Evolutionary conservation across 306 rosid species (phyloP).

Genomic region (Lathyrus tuberosus): DNA sequence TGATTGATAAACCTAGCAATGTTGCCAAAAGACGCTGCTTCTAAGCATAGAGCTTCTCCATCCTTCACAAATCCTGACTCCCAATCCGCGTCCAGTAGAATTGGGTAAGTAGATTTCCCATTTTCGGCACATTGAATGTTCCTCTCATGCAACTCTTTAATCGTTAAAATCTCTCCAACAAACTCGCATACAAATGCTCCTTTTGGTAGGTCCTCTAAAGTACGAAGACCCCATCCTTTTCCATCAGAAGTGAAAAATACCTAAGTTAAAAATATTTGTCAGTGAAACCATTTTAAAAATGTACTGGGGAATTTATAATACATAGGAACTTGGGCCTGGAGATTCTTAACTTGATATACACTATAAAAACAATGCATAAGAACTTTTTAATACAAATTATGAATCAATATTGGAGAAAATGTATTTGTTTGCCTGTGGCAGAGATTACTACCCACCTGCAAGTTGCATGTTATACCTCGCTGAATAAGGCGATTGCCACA

Average conservation of each 20-base stretch:
- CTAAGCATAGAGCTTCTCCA: slow-evolving; percentile 81
- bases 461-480: slow-evolving; percentile 73
- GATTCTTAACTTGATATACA: background rate
- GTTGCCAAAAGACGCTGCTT: slow-evolving; percentile 80
- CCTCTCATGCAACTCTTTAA: slow-evolving; percentile 65
- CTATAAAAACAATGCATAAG: background rate
- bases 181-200: slow-evolving; percentile 94
- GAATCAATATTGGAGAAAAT: too few relatives aligned
- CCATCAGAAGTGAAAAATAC: slow-evolving; percentile 81
- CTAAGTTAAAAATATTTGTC: slow-evolving; percentile 46
- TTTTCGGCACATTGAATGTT: slow-evolving; percentile 49
- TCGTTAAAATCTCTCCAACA: slow-evolving; percentile 81
- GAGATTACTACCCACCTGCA: slow-evolving; percentile 65
- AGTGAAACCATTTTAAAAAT: slow-evolving; percentile 17
- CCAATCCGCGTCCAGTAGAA: slow-evolving; percentile 82
- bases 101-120: slow-evolving; percentile 51
- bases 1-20: slow-evolving; percentile 91
- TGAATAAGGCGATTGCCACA: slow-evolving; percentile 93
- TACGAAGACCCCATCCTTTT: slow-evolving; percentile 96
- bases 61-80: slow-evolving; percentile 55
- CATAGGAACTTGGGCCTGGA: slow-evolving; percentile 1
- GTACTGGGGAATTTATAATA: background rate
- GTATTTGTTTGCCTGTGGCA: too few relatives aligned
- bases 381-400: slow-evolving; percentile 8
- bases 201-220: slow-evolving; percentile 84